Percentiles rank a stretch among this genome's conserved stretches.
phyloP scores from a whole-genome alignment of 2,329 filamentous ascomycete genomes.

The Fusarium equiseti region DNA sequence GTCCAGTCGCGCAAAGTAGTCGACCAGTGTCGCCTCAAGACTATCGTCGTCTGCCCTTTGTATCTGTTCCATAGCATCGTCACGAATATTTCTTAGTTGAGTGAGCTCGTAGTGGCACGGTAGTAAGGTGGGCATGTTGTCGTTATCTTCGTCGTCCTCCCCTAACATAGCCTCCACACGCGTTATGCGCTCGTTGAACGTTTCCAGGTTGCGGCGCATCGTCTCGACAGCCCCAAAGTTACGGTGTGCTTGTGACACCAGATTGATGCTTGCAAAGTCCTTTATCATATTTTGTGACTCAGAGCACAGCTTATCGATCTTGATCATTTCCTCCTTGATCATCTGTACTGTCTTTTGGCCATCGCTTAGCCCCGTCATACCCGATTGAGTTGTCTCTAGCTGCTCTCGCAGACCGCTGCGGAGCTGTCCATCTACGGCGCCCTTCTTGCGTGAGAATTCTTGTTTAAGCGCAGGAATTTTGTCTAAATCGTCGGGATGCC shows the following conservation, averaged over 20 bases:
- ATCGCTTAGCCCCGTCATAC: constrained; percentile 89
- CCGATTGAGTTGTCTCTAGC: constrained; percentile 91
- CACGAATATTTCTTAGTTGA: constrained; percentile 90
- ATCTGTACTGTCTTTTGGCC: constrained; percentile 91
- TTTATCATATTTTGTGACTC: constrained; percentile 98
- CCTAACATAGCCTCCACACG: constrained; percentile 82
- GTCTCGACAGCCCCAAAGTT: constrained; percentile 95
- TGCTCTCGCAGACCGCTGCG: constrained; percentile 90
- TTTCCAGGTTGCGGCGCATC: constrained; percentile 92
- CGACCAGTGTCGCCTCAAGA: constrained; percentile 84
- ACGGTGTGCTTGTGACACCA: constrained; percentile 92
- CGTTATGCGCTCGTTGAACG: constrained; percentile 82
- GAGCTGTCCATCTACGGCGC: constrained; percentile 88
- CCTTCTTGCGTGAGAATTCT: constrained; percentile 95
- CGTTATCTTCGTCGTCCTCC: constrained; percentile 85
- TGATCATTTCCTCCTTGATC: constrained; percentile 98
- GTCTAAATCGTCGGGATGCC: constrained; percentile 96
- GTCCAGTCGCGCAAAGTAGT: constrained; percentile 90
- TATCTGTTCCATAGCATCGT: constrained; percentile 98
- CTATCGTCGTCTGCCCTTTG: constrained; percentile 78
- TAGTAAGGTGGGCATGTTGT: constrained; percentile 92
- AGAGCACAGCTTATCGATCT: constrained; percentile 96
- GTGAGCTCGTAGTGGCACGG: constrained; percentile 93
- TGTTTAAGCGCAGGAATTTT: constrained; percentile 91
- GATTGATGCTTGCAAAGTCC: constrained; percentile 93